Conservation (phyloP, 352 stramenopile species). For the Pythium sukuiense region DNA sequence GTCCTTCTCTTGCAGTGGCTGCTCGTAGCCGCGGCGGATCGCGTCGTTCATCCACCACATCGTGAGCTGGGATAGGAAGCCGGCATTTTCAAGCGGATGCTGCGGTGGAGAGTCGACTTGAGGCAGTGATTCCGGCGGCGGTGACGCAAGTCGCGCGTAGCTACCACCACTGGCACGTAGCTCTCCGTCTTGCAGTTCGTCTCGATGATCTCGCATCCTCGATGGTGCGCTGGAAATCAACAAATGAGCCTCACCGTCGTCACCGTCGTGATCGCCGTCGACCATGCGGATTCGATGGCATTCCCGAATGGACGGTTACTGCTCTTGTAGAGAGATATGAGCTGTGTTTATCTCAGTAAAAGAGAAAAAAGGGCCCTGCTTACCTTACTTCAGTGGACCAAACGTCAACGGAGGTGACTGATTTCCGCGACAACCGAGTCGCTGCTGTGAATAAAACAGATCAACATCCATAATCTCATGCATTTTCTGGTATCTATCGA, state of each 20-base stretch:
- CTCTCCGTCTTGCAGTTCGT: background rate
- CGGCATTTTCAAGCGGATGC: constrained; percentile 2
- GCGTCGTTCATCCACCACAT: constrained; percentile 9
- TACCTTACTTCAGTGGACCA: background rate
- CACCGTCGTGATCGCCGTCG: background rate
- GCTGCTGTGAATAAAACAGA: background rate
- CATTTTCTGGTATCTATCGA: background rate
- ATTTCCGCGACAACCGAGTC: background rate
- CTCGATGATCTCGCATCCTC: background rate
- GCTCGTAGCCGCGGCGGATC: constrained; percentile 4
- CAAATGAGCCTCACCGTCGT: background rate
- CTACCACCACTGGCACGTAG: background rate
- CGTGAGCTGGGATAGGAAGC: constrained; percentile 9
- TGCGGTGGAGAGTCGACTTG: background rate
- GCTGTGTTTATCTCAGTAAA: background rate
- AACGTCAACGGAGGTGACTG: background rate
- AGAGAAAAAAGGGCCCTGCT: background rate
- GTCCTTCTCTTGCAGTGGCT: constrained; percentile 27
- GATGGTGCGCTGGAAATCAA: background rate
- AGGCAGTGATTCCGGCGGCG: background rate
- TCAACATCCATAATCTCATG: background rate
- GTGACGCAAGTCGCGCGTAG: constrained; percentile 16
- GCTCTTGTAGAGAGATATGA: background rate
- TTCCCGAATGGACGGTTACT: background rate
- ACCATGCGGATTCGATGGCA: background rate